Base-by-base conservation (phyloP, 108 stramenopile species). In the Cyclotella choctawhatcheeana region DNA sequence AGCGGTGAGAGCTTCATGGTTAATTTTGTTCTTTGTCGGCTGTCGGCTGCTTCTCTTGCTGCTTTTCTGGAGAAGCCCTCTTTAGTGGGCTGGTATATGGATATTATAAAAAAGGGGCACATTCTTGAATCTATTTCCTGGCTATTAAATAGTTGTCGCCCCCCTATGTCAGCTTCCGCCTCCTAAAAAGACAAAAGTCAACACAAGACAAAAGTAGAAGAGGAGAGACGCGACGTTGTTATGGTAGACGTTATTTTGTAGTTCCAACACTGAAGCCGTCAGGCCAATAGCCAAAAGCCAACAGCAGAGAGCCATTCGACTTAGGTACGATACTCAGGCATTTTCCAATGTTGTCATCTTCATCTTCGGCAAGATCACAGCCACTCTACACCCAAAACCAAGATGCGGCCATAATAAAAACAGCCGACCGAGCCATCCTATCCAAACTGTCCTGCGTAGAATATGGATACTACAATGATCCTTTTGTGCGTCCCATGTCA, bases 401-500 rank as follows among this genome's bases (percentile, higher is more conserved):
- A 13, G 72, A 81, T 53, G 20, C 50, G 27, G 68, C 82, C 54
- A 82, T 94, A 25, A 88, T 82, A 35, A 65, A 66, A n/a, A 95
- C 94, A 20, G 94, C 94, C 40, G 82, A 88, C 44, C 88, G 88
- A 60, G 94, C 94, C 33, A 77, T 90, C 43, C 77, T 74, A 22
- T 74, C 94, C 44, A 95, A 95, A 55, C 64, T 84, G 22, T 90
- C 91, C 0, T 76, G 89, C 32, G 84, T 87, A 12, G 68, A 87
- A 40, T 80, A 84, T 17, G 89, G 89, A 29, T 95, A 93, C 70
- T 95, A 91, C 68, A 47, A 83, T 17, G 94, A 95, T 82, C 88
- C 90, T 7, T 93, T 87, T 48, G 26, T 90, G 12, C 78, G 76
- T 21, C 65, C 84, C 7, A 81, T 94, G 44, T 58, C n/a, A 21